phyloP scores from a whole-genome alignment of 2,329 filamentous ascomycete species.

The Allantophomopsis lycopodina region DNA sequence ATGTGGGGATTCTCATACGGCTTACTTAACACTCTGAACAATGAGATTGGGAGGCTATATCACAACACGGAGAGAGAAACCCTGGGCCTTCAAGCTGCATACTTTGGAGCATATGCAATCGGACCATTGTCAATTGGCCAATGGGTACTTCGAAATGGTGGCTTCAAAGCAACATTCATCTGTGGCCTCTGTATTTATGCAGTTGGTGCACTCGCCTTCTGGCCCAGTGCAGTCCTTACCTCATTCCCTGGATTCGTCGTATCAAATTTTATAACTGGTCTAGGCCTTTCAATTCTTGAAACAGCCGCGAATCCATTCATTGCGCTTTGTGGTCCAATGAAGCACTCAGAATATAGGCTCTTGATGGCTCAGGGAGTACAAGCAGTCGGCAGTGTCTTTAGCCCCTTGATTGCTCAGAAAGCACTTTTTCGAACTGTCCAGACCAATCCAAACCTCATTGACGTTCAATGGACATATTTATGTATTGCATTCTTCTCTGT shows the following conservation, averaged over 20 bases:
- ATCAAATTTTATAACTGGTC: conserved; percentile 60
- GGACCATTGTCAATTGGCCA: conserved; percentile 53
- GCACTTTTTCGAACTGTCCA: conserved; percentile 50
- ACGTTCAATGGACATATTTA: conserved; percentile 67
- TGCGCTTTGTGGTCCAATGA: conserved; percentile 54
- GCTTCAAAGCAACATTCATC: conserved; percentile 54
- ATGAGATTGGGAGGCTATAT: conserved; percentile 24
- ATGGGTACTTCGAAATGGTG: conserved; percentile 49
- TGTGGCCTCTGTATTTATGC: conserved; percentile 54
- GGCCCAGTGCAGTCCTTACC: conserved; percentile 37
- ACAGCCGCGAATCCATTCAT: conserved; percentile 64
- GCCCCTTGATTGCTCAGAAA: conserved; percentile 58
- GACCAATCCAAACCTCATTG: conserved; percentile 34
- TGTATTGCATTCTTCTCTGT: conserved; percentile 64
- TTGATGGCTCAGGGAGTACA: conserved; percentile 63
- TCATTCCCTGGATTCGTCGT: conserved; percentile 69
- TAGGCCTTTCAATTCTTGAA: conserved; percentile 60
- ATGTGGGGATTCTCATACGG: conserved; percentile 36
- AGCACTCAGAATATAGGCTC: conserved; percentile 59
- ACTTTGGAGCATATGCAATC: conserved; percentile 47
- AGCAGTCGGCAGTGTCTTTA: conserved; percentile 57
- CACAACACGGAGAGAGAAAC: conserved; percentile 27
- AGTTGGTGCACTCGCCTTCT: conserved; percentile 42
- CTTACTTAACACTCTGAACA: conserved; percentile 28
- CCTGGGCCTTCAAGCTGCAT: conserved; percentile 15